Evolutionary conservation across 306 rosid species (phyloP).

Genomic region (Pterocarpus santalinus): DNA sequence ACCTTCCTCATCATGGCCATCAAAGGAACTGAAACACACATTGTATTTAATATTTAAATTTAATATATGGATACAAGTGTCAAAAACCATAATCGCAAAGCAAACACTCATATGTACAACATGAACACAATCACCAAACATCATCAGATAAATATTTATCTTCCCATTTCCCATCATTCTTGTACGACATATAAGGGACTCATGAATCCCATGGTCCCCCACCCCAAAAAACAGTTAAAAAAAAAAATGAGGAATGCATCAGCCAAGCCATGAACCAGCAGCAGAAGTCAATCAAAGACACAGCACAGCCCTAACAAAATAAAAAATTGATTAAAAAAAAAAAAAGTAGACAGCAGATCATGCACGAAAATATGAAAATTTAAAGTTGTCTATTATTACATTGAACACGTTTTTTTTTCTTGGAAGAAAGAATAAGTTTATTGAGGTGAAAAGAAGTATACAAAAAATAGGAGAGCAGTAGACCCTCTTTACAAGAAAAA

Average conservation of each 20-base stretch:
- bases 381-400: background rate
- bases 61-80: background rate
- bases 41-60: conserved; percentile 26
- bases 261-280: background rate
- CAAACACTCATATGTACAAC: conserved; percentile 17
- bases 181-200: background rate
- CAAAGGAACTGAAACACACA: conserved; percentile 74
- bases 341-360: background rate
- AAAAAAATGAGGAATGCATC: background rate
- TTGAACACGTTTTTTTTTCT: background rate
- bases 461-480: no score
- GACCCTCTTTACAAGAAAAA: no score
- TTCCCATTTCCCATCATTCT: background rate
- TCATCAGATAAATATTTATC: background rate
- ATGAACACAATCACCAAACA: background rate
- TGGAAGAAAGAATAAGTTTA: no score
- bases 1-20: conserved; percentile 84
- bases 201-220: background rate
- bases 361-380: background rate
- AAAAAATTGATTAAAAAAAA: background rate
- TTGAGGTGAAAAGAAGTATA: no score
- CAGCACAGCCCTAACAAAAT: background rate
- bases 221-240: background rate
- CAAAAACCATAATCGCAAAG: conserved; percentile 35
- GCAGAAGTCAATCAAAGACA: background rate